A percentile compares a stretch with the other conserved stretches of the same genome.
phyloP scores from a whole-genome alignment of 1,139 yeast species.

The Protomyces inouyei region DNA sequence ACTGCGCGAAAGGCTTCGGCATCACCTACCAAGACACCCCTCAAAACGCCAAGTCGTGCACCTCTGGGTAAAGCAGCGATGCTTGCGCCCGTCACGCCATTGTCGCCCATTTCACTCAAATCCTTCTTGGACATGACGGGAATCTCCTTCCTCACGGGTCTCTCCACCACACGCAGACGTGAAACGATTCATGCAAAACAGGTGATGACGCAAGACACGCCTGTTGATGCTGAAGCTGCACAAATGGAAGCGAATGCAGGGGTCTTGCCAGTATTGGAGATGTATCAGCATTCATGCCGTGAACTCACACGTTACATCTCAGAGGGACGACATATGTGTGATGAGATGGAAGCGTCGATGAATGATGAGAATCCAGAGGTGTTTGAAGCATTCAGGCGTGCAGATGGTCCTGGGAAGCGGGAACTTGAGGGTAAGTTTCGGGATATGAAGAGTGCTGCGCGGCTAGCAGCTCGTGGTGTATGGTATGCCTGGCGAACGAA shows the following conservation, averaged over 20 bases:
- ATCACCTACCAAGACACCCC: slow-evolving; percentile 1
- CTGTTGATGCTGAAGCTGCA: slow-evolving; percentile 35
- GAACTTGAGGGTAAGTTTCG: slow-evolving; percentile 48
- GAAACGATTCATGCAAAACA: slow-evolving; percentile 36
- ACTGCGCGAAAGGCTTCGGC: not conserved
- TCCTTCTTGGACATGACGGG: slow-evolving; percentile 38
- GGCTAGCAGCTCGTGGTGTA: slow-evolving; percentile 49
- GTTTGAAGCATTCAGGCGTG: slow-evolving; percentile 48
- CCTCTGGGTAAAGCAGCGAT: slow-evolving; percentile 5
- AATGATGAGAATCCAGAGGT: slow-evolving; percentile 48
- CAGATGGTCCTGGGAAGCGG: slow-evolving; percentile 43
- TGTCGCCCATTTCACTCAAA: slow-evolving; percentile 34
- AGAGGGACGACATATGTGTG: slow-evolving; percentile 48
- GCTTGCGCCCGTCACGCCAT: slow-evolving; percentile 15
- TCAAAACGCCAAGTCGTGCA: slow-evolving; percentile 9
- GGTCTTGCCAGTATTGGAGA: slow-evolving; percentile 38
- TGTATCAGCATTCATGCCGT: slow-evolving; percentile 44
- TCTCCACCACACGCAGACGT: slow-evolving; percentile 36
- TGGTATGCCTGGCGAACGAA: slow-evolving; percentile 61
- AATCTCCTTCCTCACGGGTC: slow-evolving; percentile 39
- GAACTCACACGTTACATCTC: slow-evolving; percentile 51
- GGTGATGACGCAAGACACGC: slow-evolving; percentile 6
- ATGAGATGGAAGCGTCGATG: slow-evolving; percentile 46
- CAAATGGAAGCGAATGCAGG: slow-evolving; percentile 35
- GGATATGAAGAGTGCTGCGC: slow-evolving; percentile 48